Conservation (phyloP, 495 filamentous ascomycete species). For the Chaetomium cochliodes region DNA sequence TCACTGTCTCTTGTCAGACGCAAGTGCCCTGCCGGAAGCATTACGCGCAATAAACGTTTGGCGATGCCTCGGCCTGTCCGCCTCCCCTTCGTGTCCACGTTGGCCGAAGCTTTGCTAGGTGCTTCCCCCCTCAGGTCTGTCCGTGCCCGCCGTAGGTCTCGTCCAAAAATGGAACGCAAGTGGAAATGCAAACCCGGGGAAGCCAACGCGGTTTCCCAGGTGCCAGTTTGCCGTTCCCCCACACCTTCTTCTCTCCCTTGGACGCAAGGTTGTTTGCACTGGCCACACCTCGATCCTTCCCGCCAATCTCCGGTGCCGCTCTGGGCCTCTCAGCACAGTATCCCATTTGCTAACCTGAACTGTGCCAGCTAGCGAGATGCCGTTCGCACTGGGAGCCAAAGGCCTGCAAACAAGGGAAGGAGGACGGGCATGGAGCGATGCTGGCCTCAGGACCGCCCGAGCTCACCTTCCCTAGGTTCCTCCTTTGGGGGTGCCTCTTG, state of each 20-base stretch:
- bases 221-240: slow-evolving; percentile 2
- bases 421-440: not conserved
- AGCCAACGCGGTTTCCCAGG: not conserved
- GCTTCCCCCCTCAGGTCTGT: not conserved
- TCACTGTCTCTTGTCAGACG: slow-evolving; percentile 25
- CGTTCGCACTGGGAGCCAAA: not conserved
- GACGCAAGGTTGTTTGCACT: slow-evolving; percentile 14
- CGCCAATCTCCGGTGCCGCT: slow-evolving; percentile 25
- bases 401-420: not conserved
- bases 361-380: slow-evolving; percentile 13
- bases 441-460: too few species aligned
- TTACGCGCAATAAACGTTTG: slow-evolving; percentile 34
- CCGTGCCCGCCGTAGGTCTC: not conserved
- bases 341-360: not conserved
- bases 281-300: slow-evolving; percentile 17
- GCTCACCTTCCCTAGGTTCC: too few species aligned
- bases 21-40: slow-evolving; percentile 38
- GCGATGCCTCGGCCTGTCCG: slow-evolving; percentile 6
- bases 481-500: too few species aligned
- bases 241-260: not conserved
- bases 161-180: slow-evolving; percentile 4
- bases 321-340: slow-evolving; percentile 7
- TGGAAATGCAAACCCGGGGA: slow-evolving; percentile 12
- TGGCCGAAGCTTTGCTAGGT: not conserved
- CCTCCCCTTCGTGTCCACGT: slow-evolving; percentile 4